Evolutionary conservation across 1,139 yeast genomes (phyloP).

Genomic region (Diutina catenulata): DNA sequence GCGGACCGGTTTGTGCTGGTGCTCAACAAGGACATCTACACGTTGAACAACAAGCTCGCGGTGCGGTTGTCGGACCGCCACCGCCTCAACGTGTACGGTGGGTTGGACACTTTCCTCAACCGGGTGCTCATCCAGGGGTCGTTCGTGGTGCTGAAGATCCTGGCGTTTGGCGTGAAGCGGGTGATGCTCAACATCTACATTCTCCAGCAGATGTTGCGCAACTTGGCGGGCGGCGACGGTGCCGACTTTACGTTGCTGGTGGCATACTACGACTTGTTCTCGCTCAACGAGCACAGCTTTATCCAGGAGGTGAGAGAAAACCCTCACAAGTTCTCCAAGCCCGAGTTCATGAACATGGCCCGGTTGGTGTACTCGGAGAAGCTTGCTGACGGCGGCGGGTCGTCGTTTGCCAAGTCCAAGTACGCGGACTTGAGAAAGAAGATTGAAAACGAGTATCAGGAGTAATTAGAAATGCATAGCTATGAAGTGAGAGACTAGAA

Average conservation of each 20-base stretch:
- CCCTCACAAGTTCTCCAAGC: slow-evolving; percentile 10
- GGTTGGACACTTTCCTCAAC: slow-evolving; percentile 48
- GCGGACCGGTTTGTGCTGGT: slow-evolving; percentile 51
- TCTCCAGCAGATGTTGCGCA: slow-evolving; percentile 65
- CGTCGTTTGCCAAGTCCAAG: slow-evolving; percentile 28
- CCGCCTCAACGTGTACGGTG: slow-evolving; percentile 28
- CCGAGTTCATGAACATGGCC: slow-evolving; percentile 26
- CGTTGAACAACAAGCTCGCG: slow-evolving; percentile 31
- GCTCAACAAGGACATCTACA: slow-evolving; percentile 47
- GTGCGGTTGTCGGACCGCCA: slow-evolving; percentile 18
- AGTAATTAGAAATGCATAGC: not conserved
- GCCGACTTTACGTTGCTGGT: slow-evolving; percentile 49
- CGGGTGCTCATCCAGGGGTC: slow-evolving; percentile 51
- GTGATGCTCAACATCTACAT: slow-evolving; percentile 59
- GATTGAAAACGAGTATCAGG: slow-evolving; percentile 9
- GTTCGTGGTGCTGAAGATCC: slow-evolving; percentile 40
- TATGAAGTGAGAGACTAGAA: too few relatives aligned
- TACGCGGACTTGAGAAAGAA: slow-evolving; percentile 25
- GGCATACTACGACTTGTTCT: slow-evolving; percentile 45
- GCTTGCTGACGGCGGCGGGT: slow-evolving; percentile 29
- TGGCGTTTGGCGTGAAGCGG: slow-evolving; percentile 55
- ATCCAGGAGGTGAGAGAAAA: slow-evolving; percentile 7
- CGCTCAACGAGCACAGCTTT: slow-evolving; percentile 27
- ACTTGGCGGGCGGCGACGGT: slow-evolving; percentile 43
- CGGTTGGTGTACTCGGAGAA: slow-evolving; percentile 39